phyloP scores from a whole-genome alignment of 2,329 filamentous ascomycete species.

The Endothia cerciana region DNA sequence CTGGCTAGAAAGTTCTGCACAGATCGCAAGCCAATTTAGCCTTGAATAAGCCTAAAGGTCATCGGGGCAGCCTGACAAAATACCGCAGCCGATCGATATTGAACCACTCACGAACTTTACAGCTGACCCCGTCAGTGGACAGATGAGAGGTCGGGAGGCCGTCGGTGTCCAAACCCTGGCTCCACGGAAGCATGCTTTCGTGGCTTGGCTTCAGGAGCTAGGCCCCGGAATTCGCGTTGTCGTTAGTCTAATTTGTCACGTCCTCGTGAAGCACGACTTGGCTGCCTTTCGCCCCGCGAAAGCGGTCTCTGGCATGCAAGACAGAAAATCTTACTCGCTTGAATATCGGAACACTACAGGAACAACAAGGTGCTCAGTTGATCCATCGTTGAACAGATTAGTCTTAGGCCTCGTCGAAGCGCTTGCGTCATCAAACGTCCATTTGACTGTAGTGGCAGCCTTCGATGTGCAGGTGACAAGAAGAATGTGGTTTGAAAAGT shows the following conservation, averaged over 20 bases:
- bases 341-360: slow-evolving; percentile 19
- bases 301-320: not conserved
- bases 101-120: not conserved
- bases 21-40: not conserved
- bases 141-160: slow-evolving; percentile 5
- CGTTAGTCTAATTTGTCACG: not conserved
- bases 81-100: not conserved
- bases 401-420: slow-evolving; percentile 16
- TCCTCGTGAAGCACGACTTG: not conserved
- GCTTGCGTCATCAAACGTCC: not conserved
- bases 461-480: not conserved
- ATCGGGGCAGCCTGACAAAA: not conserved
- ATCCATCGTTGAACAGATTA: slow-evolving; percentile 11
- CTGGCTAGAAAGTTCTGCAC: not conserved
- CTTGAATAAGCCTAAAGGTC: not conserved
- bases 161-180: slow-evolving; percentile 1
- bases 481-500: not conserved
- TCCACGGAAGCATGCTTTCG: slow-evolving; percentile 1
- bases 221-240: not conserved
- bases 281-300: not conserved
- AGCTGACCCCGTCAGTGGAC: not conserved
- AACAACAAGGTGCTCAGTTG: slow-evolving; percentile 19
- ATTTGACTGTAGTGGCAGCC: not conserved
- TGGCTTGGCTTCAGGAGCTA: slow-evolving; percentile 1
- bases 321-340: slow-evolving; percentile 12